A percentile compares a stretch with the other conserved stretches of the same genome.
phyloP scores from a whole-genome alignment of 805 yeast species.

The Barnettozyma botsteinii region DNA sequence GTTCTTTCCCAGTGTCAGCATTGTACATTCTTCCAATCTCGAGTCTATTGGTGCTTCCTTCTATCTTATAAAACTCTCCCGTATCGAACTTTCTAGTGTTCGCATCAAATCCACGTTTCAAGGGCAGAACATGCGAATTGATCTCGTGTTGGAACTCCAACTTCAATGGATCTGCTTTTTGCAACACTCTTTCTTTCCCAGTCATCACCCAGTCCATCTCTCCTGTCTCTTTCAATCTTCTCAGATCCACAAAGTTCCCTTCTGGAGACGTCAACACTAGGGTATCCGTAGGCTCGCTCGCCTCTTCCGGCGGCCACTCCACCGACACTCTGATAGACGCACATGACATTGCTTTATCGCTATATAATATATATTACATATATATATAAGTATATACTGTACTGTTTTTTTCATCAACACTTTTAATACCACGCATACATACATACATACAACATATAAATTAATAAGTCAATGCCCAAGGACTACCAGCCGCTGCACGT shows the following conservation, averaged over 20 bases:
- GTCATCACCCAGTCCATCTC: slow-evolving; percentile 27
- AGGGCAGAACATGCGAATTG: slow-evolving; percentile 16
- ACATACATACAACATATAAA: no score
- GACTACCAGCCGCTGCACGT: not conserved
- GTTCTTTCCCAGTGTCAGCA: slow-evolving; percentile 36
- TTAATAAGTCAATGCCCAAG: not conserved
- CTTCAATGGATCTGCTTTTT: slow-evolving; percentile 11
- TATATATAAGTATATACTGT: no score
- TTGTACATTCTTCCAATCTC: slow-evolving; percentile 50
- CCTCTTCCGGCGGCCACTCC: slow-evolving; percentile 43
- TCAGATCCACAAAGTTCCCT: slow-evolving; percentile 43
- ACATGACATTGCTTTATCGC: slow-evolving; percentile 15
- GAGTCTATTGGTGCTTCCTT: slow-evolving; percentile 34
- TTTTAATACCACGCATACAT: not conserved
- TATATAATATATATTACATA: no score
- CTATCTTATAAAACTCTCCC: slow-evolving; percentile 40
- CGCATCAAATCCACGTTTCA: slow-evolving; percentile 18
- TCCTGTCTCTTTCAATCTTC: slow-evolving; percentile 22
- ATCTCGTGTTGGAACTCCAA: slow-evolving; percentile 23
- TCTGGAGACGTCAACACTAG: slow-evolving; percentile 41
- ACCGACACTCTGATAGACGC: slow-evolving; percentile 43
- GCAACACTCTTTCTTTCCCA: slow-evolving; percentile 27
- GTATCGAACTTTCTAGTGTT: slow-evolving; percentile 11
- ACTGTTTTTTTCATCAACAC: not conserved
- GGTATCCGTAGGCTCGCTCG: slow-evolving; percentile 42